Evolutionary conservation across 2,329 filamentous ascomycete genomes (phyloP).

Genomic region (Trichoderma oligosporum): DNA sequence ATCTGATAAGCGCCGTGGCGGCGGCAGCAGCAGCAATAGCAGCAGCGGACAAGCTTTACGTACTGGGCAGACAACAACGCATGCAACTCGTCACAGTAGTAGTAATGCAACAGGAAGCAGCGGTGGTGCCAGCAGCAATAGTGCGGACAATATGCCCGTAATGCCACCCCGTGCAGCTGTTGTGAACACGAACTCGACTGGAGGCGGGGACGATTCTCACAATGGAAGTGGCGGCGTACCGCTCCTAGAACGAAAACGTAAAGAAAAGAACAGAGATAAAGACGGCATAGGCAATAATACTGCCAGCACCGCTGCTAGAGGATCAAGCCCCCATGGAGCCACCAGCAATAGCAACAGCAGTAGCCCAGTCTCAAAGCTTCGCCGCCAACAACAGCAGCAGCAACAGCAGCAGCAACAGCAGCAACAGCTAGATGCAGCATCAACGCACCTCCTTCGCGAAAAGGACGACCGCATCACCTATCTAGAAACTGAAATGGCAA

Average conservation of each 20-base stretch:
- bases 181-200: slow-evolving; percentile 24
- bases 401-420: neutral
- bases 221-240: slow-evolving; percentile 24
- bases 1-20: slow-evolving; percentile 44
- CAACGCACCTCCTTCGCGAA: slow-evolving; percentile 35
- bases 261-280: slow-evolving; percentile 31
- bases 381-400: neutral
- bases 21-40: slow-evolving; percentile 26
- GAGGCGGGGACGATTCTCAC: slow-evolving; percentile 27
- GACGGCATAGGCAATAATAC: slow-evolving; percentile 21
- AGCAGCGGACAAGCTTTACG: slow-evolving; percentile 24
- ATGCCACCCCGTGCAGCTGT: slow-evolving; percentile 32
- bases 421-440: slow-evolving; percentile 24
- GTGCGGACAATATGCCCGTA: slow-evolving; percentile 29
- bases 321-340: slow-evolving; percentile 22
- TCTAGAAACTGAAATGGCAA: slow-evolving; percentile 49
- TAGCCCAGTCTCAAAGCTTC: slow-evolving; percentile 16
- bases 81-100: slow-evolving; percentile 21
- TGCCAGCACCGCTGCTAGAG: slow-evolving; percentile 13
- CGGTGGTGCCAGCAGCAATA: slow-evolving; percentile 28
- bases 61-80: slow-evolving; percentile 21
- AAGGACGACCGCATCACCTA: slow-evolving; percentile 51
- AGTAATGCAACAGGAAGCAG: neutral
- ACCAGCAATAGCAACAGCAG: slow-evolving; percentile 25
- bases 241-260: slow-evolving; percentile 37